Conservation (phyloP, 108 stramenopile species). For the Skeletonema grethae region DNA sequence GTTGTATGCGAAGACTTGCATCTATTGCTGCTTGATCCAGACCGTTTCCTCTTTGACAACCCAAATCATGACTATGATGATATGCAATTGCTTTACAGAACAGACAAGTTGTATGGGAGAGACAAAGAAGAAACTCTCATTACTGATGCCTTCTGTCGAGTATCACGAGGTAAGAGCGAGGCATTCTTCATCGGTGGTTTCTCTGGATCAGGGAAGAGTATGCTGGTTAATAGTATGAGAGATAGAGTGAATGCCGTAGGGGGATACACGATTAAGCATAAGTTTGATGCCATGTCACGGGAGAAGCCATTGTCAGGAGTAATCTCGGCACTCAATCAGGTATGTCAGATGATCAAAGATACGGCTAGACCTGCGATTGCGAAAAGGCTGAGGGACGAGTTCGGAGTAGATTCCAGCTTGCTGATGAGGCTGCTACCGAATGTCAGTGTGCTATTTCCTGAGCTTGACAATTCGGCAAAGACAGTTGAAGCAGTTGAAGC, state of each 20-base stretch:
- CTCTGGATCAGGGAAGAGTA: conserved; percentile 31
- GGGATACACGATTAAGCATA: conserved; percentile 21
- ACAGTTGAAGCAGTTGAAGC: neutral
- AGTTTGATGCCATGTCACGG: conserved; percentile 26
- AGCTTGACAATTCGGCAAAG: neutral
- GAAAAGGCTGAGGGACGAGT: conserved; percentile 8
- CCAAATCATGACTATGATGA: neutral
- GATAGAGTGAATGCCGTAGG: conserved; percentile 17
- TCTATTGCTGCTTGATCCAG: conserved; percentile 8
- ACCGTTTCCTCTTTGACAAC: conserved; percentile 7
- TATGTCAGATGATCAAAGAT: conserved; percentile 18
- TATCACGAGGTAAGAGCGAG: conserved; percentile 25
- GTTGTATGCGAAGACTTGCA: neutral
- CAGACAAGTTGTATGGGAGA: conserved; percentile 26
- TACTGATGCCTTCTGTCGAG: conserved; percentile 28
- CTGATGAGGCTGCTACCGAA: conserved; percentile 27
- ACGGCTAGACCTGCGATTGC: conserved; percentile 8
- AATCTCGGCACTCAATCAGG: conserved; percentile 26
- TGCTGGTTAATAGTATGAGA: conserved; percentile 18
- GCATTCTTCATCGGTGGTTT: conserved; percentile 28
- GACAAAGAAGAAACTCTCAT: conserved; percentile 18
- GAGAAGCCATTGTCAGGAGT: conserved; percentile 23
- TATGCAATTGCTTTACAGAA: neutral
- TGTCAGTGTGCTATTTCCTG: conserved; percentile 15
- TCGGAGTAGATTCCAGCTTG: conserved; percentile 16